Evolutionary conservation across 108 stramenopile species (phyloP), one percentile per base, ranked within the genome.

Genomic region (Pseudonitzschia multistriata): DNA sequence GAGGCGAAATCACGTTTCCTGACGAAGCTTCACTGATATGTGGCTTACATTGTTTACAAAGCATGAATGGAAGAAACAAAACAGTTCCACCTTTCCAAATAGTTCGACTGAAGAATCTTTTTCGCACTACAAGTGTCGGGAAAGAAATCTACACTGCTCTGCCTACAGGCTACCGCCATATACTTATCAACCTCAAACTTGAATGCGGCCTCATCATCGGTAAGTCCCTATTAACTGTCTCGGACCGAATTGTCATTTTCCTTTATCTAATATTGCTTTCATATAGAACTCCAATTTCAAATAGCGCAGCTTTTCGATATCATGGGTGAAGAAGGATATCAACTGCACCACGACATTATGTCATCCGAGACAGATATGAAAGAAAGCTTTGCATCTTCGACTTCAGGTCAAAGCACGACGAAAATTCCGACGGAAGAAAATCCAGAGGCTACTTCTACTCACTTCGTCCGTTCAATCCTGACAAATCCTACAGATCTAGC

Each of bases 101-200:
- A 30, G 62, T 79, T 0, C 84, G 84, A 4, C 25, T 85, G 56
- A 85, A 85, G 49, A 85, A 85, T 67, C 42, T 82, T 24, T 85
- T 85, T 45, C 55, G 63, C 24, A 54, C 67, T 22, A 61, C 67
- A 52, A n/a, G 33, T 53, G 56, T n/a, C 10, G 49, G 62, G 10
- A 61, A 39, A 19, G 39, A 70, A 22, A 62, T 65, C 25, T 52
- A 68, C 21, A 36, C 29, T 15, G 28, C 83, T 5, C 68, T 85
- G 11, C 79, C 81, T 49, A 81, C 84, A 39, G 81, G 84, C 2
- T 85, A 85, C 61, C 60, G 81, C 14, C 84, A 85, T 45, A 67
- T 85, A 6, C 61, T 85, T 10, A 45, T 85, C 8, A 82, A 79
- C 52, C 34, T 85, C 25, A 60, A 64, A 14, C 28, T 85, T 1